A percentile compares a stretch with the other conserved stretches of the same genome.
Conservation (phyloP, 495 filamentous ascomycete genomes). For the Massariosphaeria phaeospora region DNA sequence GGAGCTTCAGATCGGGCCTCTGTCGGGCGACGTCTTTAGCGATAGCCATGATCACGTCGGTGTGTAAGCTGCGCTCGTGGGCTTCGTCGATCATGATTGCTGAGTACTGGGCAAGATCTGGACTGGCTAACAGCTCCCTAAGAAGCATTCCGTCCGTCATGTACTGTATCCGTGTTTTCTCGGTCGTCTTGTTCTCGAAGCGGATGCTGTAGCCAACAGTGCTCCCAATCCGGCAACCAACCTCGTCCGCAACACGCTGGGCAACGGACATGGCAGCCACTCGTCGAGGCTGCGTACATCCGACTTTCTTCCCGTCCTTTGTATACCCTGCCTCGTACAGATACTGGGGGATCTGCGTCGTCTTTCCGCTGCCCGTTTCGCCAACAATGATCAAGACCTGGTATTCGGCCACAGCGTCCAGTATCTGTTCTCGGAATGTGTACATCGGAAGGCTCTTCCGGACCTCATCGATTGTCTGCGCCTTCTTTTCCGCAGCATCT, state of each 20-base stretch:
- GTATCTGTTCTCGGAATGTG: conserved; percentile 53
- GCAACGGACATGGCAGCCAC: conserved; percentile 97
- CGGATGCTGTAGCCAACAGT: conserved; percentile 95
- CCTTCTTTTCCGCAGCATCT: conserved; percentile 81
- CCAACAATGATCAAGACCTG: conserved; percentile 41
- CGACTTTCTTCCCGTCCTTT: conserved; percentile 56
- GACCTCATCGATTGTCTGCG: conserved; percentile 80
- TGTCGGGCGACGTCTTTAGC: conserved; percentile 88
- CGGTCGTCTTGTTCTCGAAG: conserved; percentile 87
- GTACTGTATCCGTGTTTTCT: conserved; percentile 92
- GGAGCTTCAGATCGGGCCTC: conserved; percentile 79
- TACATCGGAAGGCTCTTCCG: conserved; percentile 89
- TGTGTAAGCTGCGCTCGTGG: conserved; percentile 87
- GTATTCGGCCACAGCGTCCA: conserved; percentile 39
- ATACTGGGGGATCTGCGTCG: conserved; percentile 43
- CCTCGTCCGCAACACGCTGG: conserved; percentile 88
- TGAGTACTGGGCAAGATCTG: conserved; percentile 77
- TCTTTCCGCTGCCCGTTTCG: conserved; percentile 43
- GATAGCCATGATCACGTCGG: conserved; percentile 85
- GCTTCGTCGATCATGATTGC: conserved; percentile 97
- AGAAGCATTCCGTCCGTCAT: conserved; percentile 98
- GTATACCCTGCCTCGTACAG: conserved; percentile 42
- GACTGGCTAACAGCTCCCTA: conserved; percentile 85
- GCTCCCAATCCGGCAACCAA: conserved; percentile 84
- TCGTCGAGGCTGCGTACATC: conserved; percentile 84